phyloP scores from a whole-genome alignment of 148 eudicot species.

The Arctostaphylos glauca region DNA sequence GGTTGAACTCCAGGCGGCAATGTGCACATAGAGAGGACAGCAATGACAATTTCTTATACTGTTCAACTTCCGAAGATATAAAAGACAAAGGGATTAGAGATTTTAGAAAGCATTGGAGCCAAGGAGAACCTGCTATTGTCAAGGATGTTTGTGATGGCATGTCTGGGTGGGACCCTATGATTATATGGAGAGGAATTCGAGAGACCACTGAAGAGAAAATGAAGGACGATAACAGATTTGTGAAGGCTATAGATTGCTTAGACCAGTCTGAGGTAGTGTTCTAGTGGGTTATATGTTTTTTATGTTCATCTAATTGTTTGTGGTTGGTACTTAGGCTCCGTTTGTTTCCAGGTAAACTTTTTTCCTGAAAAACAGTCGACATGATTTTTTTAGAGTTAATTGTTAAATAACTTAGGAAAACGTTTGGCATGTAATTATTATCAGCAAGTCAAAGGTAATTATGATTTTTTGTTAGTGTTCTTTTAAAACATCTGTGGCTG shows the following conservation, averaged over 20 bases:
- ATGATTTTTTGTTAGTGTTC: background rate
- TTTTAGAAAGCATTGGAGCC: slow-evolving; percentile 73
- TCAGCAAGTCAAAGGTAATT: background rate
- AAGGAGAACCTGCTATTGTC: slow-evolving; percentile 78
- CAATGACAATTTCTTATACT: slow-evolving; percentile 52
- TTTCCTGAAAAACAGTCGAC: background rate
- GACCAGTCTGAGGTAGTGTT: slow-evolving; percentile 74
- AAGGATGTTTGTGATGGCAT: slow-evolving; percentile 63
- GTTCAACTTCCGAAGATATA: slow-evolving; percentile 60
- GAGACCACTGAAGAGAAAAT: slow-evolving; percentile 67
- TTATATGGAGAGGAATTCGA: slow-evolving; percentile 73
- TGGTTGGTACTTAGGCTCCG: background rate
- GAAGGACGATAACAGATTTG: slow-evolving; percentile 60
- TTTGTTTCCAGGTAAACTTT: background rate
- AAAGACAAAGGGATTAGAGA: slow-evolving; percentile 63
- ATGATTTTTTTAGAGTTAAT: background rate
- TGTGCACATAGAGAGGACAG: slow-evolving; percentile 46
- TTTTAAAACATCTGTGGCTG: background rate
- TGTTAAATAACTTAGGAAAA: background rate
- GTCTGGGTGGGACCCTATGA: slow-evolving; percentile 81
- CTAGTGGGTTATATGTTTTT: background rate
- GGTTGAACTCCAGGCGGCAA: slow-evolving; percentile 31
- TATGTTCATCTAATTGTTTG: background rate
- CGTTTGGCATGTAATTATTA: background rate
- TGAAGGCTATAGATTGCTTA: slow-evolving; percentile 83